Evolutionary conservation across 495 filamentous ascomycete species (phyloP), one percentile per base, ranked within the genome.

Genomic region (Paragyromitra xinjiangensis): DNA sequence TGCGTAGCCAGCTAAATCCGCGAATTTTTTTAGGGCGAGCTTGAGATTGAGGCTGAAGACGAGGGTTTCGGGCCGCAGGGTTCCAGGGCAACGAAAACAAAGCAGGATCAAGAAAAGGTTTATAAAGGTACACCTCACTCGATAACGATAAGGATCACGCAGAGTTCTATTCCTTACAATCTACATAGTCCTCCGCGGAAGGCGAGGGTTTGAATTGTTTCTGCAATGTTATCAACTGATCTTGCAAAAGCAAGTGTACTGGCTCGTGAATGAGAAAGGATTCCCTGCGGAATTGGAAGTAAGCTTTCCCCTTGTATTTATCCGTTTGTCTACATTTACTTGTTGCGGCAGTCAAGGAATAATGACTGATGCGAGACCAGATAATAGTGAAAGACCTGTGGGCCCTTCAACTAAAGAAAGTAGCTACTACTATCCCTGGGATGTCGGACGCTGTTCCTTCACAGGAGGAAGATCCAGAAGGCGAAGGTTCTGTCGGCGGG

Each of bases 221-320:
- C 84, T 99, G 48, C 90, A 95, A 82, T 90, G 88, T 78, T 89
- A 93, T 66, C 95, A 98, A 83, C 84, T 98, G n/a, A 89, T 99
- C 39, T 84, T 95, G 0, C 88, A 90, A 85, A 92, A 93, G 82
- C 92, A 94, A 85, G 87, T 88, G 63, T 82, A 88, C 80, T 90
- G 86, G 78, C 83, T 94, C 56, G 84, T 93, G 8, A 84, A 89
- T 40, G 83, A 85, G 8, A 88, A 89, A 80, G 86, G 87, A 0
- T 88, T 93, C 75, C 90, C 91, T 26, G 83, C 85, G 62, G 87
- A 92, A 76, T 83, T 92, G 12, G 91, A 93, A 87, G 90, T 90
- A 82, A 50, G 75, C 73, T 34, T 34, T 61, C 12, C 1, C 68
- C 85, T 42, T 64, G 85, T 22, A 83, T 44, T 51, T 37, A 42